Evolutionary conservation across 306 rosid species (phyloP).

Genomic region (Vigna mungo): DNA sequence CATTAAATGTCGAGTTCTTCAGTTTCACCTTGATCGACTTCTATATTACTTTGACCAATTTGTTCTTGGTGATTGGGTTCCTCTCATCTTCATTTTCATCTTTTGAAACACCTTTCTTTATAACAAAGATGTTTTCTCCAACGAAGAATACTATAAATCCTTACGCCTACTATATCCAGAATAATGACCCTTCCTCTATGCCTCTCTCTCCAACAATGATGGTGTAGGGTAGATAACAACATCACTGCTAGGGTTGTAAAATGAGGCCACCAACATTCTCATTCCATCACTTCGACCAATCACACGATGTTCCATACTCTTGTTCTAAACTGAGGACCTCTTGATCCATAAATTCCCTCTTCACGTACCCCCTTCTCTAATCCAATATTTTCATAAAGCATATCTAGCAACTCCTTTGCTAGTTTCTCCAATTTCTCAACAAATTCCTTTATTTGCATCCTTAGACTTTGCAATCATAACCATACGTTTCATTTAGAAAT

Average conservation of each 20-base stretch:
- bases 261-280: constrained; percentile 78
- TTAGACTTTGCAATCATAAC: constrained; percentile 85
- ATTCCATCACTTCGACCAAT: constrained; percentile 60
- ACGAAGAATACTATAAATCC: too few relatives aligned
- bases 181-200: neutral
- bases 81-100: too few relatives aligned
- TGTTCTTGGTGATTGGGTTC: too few relatives aligned
- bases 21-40: too few relatives aligned
- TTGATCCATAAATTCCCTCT: constrained; percentile 66
- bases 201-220: constrained; percentile 56
- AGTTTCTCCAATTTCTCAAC: constrained; percentile 59
- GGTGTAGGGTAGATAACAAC: constrained; percentile 77
- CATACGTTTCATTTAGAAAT: constrained; percentile 97
- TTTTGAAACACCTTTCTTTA: too few relatives aligned
- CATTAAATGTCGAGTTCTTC: too few relatives aligned
- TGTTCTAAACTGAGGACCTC: constrained; percentile 72
- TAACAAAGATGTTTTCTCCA: too few relatives aligned
- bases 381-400: constrained; percentile 78
- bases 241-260: constrained; percentile 76
- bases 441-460: constrained; percentile 65
- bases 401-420: constrained; percentile 68
- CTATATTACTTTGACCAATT: too few relatives aligned
- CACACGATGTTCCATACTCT: constrained; percentile 79
- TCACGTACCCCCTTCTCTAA: constrained; percentile 67
- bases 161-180: too few relatives aligned